Percentiles rank a stretch among this genome's conserved stretches.
These are phyloP conservation scores for Ilyonectria robusta DNA, from an alignment of 2,329 filamentous ascomycete species.

Conservation along the genomic window DNA sequence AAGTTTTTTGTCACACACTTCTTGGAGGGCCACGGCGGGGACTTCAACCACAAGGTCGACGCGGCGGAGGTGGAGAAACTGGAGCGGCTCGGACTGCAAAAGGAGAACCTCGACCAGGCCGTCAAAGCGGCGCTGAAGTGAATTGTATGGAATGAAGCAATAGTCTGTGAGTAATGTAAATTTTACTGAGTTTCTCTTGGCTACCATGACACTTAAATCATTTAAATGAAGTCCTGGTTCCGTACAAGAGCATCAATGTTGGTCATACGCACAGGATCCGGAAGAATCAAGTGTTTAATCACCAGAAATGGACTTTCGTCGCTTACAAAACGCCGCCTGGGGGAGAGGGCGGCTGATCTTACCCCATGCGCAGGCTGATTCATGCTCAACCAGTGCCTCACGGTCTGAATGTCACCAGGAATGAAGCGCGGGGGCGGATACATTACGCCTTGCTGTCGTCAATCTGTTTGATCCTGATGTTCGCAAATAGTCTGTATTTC, in stretches of 20 bases:
- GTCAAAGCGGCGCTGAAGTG: slow-evolving; percentile 3
- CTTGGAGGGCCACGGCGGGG: background rate
- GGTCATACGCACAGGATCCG: too few relatives aligned
- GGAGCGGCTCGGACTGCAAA: slow-evolving; percentile 11
- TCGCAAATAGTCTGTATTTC: too few relatives aligned
- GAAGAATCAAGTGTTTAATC: too few relatives aligned
- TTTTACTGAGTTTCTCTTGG: background rate
- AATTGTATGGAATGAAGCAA: slow-evolving; percentile 1
- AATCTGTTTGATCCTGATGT: too few relatives aligned
- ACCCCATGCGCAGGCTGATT: too few relatives aligned
- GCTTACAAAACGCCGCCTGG: background rate
- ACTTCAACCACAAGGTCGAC: slow-evolving; percentile 29
- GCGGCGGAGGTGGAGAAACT: slow-evolving; percentile 8
- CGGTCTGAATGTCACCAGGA: too few relatives aligned
- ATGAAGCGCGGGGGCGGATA: too few relatives aligned
- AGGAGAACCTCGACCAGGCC: slow-evolving; percentile 15
- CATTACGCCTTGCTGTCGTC: too few relatives aligned
- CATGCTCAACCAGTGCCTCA: too few relatives aligned
- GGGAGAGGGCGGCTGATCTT: too few relatives aligned
- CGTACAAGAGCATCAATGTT: too few relatives aligned
- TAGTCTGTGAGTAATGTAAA: background rate
- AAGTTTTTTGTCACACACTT: slow-evolving; percentile 37
- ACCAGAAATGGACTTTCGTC: too few relatives aligned
- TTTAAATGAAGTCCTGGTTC: background rate
- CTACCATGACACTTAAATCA: background rate